Evolutionary conservation across 2,329 filamentous ascomycete genomes (phyloP), one percentile per base, ranked within the genome.

Genomic region (Polytolypa hystricis): DNA sequence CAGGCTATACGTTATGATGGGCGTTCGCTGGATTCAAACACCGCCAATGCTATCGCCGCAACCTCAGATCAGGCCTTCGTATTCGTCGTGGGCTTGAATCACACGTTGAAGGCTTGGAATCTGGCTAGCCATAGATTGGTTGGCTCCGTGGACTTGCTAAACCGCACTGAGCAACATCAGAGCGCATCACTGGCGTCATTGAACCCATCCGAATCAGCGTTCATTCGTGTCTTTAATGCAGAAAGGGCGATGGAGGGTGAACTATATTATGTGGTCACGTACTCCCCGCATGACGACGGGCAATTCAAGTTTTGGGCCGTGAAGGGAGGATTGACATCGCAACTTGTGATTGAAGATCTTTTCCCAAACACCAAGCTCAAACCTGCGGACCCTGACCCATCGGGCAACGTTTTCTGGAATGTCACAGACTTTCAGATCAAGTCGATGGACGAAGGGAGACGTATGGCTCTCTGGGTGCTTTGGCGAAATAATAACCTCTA

Each of bases 301-400:
- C 81, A 89, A 54, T 96, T 98, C 70, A 96, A 94, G 57, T 87
- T 98, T 54, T 98, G 87, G 84, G 74, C 74, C 36, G 73, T 81
- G 12, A 74, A 78, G 46, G 74, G 79, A 36, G 72, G 60, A n/a
- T 72, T 47, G 69, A 81, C 49, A 45, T 63, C 47, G 46, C 61
- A 45, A 2, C 56, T 85, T 14, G 69, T 77, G 6, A 67, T 93
- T 10, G 72, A 77, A 43, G 84, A 93, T 48, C 64, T 84, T 15
- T 86, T 83, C 47, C 73, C 81, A 0, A 67, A 71, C 8, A 53
- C 64, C 5, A 65, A 70, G 9, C 66, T 91, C 20, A 69, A 80
- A 17, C 82, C 86, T 1, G 79, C 76, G 44, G 74, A 56, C 53
- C 72, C 52, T 46, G 71, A 57, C 64, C 67, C 60, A 47, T 81